Evolutionary conservation across 768 basidiomycete species (phyloP).

Genomic region (Phylloporus scabripes): DNA sequence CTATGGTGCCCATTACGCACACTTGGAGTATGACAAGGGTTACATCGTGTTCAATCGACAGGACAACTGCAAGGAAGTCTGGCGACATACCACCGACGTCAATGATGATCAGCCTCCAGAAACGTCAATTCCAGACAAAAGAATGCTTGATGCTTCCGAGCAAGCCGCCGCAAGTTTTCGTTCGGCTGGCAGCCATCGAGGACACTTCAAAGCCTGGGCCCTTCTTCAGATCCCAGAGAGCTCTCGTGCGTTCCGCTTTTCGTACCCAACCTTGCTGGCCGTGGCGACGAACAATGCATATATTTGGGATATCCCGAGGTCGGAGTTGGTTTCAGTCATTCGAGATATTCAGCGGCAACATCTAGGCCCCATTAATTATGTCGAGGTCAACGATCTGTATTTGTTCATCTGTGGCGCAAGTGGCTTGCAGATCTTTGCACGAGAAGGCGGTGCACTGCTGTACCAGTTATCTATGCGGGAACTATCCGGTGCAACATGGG

Average conservation of each 20-base stretch:
- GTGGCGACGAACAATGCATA: constrained; percentile 42
- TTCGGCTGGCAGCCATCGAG: constrained; percentile 25
- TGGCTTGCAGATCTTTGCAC: constrained; percentile 50
- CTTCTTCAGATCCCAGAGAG: constrained; percentile 44
- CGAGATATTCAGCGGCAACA: constrained; percentile 17
- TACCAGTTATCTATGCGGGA: constrained; percentile 39
- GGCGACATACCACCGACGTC: constrained; percentile 45
- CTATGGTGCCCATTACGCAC: constrained; percentile 37
- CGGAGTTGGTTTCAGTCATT: constrained; percentile 39
- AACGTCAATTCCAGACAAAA: constrained; percentile 31
- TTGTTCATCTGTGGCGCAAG: constrained; percentile 53
- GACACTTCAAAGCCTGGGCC: constrained; percentile 61
- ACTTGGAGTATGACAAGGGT: constrained; percentile 69
- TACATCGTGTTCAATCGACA: constrained; percentile 65
- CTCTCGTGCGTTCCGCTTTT: constrained; percentile 55
- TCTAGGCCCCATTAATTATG: constrained; percentile 44
- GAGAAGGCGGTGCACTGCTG: constrained; percentile 40
- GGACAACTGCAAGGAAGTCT: constrained; percentile 60
- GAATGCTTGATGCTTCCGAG: constrained; percentile 20
- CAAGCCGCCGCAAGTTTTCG: constrained; percentile 16
- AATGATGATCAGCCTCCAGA: constrained; percentile 17
- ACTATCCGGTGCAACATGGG: constrained; percentile 32
- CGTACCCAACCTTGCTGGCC: constrained; percentile 59
- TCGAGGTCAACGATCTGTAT: constrained; percentile 56
- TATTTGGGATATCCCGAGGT: constrained; percentile 58